These are phyloP conservation scores for Fusarium sp. DNA, from an alignment of 2,329 filamentous ascomycete species.

Conservation along the genomic window DNA sequence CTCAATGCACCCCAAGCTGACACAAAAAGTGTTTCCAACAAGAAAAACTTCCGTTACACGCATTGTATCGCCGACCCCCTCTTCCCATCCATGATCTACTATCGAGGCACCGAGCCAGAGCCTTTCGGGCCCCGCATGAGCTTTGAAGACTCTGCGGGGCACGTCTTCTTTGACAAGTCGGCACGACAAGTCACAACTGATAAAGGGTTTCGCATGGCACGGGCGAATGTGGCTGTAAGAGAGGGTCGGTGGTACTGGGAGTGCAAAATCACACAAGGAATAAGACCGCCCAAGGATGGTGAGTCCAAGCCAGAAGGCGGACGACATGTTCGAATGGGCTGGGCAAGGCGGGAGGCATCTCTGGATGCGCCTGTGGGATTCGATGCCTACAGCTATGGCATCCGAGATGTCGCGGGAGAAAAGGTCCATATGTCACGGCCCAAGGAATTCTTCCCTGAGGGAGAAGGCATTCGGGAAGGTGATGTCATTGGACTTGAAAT, in stretches of 20 bases:
- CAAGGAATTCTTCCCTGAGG: conserved; percentile 85
- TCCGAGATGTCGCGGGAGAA: conserved; percentile 89
- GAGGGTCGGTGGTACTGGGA: conserved; percentile 96
- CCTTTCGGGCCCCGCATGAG: conserved; percentile 88
- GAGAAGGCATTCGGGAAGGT: conserved; percentile 84
- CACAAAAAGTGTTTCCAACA: conserved; percentile 65
- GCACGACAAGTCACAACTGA: conserved; percentile 86
- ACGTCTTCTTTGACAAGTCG: conserved; percentile 82
- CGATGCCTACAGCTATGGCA: conserved; percentile 92
- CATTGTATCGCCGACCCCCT: conserved; percentile 90
- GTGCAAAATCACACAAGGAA: conserved; percentile 86
- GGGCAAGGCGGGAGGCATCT: conserved; percentile 82
- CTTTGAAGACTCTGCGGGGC: conserved; percentile 89
- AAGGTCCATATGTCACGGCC: conserved; percentile 93
- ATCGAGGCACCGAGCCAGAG: conserved; percentile 86
- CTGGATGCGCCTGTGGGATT: conserved; percentile 87
- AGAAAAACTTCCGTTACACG: conserved; percentile 85
- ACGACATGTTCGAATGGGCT: conserved; percentile 85
- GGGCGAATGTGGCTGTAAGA: conserved; percentile 89
- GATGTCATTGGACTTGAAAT: conserved; percentile 96
- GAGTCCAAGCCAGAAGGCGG: conserved; percentile 60
- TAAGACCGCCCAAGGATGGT: conserved; percentile 55
- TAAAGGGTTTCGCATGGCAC: conserved; percentile 91
- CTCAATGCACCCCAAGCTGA: conserved; percentile 1
- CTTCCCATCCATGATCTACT: conserved; percentile 88